Evolutionary conservation across 768 basidiomycete genomes (phyloP), one percentile per base, ranked within the genome.

Genomic region (Nidularia pulvinata): DNA sequence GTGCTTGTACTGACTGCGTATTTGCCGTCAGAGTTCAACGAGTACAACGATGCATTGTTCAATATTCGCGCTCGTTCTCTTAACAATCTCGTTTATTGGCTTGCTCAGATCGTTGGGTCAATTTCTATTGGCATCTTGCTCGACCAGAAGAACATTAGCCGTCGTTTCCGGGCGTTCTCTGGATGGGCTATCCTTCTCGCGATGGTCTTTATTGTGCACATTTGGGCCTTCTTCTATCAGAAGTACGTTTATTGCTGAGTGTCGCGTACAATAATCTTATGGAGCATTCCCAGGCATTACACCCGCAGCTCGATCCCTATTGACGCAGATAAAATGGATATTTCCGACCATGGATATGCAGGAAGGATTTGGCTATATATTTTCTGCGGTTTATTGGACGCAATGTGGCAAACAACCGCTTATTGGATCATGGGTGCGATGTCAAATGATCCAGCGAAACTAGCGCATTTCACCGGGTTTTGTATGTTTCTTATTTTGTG

Each of bases 381-480:
- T 57, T 81, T 85, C 68, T 89, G 83, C 56, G 88, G 90, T 30
- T 62, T 93, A 9, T 76, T 91, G 55, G 92, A 93, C 57, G 77
- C 91, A 1, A 86, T 90, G 82, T 93, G 91, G 89, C 92, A 93
- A 65, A 91, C 88, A 1, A 83, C 84, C 0, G 83, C 85, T 5
- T 91, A 91, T 65, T 91, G 89, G 88, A 73, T 89, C 59, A 86
- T 91, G 81, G 91, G 91, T 39, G 86, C 88, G 10, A 89, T 94
- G 86, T 89, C 88, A 19, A 92, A 93, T 59, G 85, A 92, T 65
- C 83, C 88, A 6, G 81, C 78, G 1, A 91, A 90, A 64, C 81
- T 93, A 19, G 91, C 91, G 0, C 80, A 91, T 63, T 87, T 93
- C 61, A 75, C 85, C 13, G 92, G 91, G 42, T 89, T 93, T 61